These are phyloP conservation scores for Penicillium malachiteum DNA, from an alignment of 495 filamentous ascomycete genomes.

Conservation along the genomic window DNA sequence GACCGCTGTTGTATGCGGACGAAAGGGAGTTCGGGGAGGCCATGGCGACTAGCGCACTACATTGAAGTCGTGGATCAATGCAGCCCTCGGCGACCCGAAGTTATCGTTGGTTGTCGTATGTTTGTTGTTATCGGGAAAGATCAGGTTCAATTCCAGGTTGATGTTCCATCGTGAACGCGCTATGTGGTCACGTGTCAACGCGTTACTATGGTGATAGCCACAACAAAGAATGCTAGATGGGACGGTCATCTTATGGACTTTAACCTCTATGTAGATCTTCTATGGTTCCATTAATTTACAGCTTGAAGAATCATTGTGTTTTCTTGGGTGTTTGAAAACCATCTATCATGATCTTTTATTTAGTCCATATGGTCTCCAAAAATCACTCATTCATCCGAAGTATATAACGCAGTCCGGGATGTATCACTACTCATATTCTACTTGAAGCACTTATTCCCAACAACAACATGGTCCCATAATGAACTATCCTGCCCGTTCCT, in stretches of 20 bases:
- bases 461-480: too few relatives aligned
- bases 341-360: too few relatives aligned
- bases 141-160: slow-evolving; percentile 11
- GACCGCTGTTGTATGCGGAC: slow-evolving; percentile 35
- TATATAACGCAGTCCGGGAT: too few relatives aligned
- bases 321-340: too few relatives aligned
- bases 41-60: slow-evolving; percentile 33
- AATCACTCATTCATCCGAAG: too few relatives aligned
- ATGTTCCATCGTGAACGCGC: slow-evolving; percentile 24
- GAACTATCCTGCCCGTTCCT: too few relatives aligned
- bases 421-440: too few relatives aligned
- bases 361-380: too few relatives aligned
- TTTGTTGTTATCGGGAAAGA: slow-evolving; percentile 28
- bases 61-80: slow-evolving; percentile 36
- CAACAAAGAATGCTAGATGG: slow-evolving; percentile 23
- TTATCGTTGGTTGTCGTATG: slow-evolving; percentile 21
- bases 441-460: too few relatives aligned
- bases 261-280: too few relatives aligned
- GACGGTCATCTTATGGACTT: neutral
- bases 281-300: too few relatives aligned
- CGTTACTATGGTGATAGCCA: slow-evolving; percentile 26
- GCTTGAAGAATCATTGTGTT: too few relatives aligned
- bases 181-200: slow-evolving; percentile 17
- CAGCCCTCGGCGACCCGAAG: slow-evolving; percentile 19
- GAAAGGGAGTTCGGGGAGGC: slow-evolving; percentile 41